These are phyloP conservation scores for Hymenoscyphus repandus DNA, from an alignment of 2,329 filamentous ascomycete species.

Conservation along the genomic window DNA sequence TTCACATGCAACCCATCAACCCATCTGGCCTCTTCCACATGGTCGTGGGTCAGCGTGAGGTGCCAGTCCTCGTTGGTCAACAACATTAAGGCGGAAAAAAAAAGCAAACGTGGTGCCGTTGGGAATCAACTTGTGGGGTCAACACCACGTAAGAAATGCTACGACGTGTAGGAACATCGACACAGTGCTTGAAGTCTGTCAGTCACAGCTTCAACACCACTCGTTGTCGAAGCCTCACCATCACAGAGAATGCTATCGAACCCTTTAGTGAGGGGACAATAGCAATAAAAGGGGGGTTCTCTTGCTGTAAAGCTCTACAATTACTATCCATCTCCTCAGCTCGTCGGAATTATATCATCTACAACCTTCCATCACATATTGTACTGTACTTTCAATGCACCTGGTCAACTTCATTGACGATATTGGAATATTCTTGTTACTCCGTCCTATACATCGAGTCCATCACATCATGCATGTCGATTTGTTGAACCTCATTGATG, in stretches of 20 bases:
- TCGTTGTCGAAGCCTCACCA: conserved; percentile 1
- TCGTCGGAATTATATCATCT: not conserved
- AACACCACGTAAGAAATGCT: not conserved
- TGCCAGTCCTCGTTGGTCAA: not conserved
- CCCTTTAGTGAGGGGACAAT: not conserved
- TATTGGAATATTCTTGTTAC: conserved; percentile 20
- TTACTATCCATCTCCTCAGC: not conserved
- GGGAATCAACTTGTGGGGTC: not conserved
- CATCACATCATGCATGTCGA: conserved; percentile 8
- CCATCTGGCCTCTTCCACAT: too few species aligned
- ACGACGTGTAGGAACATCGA: not conserved
- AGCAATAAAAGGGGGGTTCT: conserved; percentile 6
- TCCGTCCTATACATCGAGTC: conserved; percentile 12
- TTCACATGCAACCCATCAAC: not conserved
- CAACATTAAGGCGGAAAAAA: not conserved
- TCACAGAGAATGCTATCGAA: not conserved
- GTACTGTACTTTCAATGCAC: conserved; percentile 2
- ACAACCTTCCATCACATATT: conserved; percentile 5
- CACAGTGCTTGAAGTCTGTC: not conserved
- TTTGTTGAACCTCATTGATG: conserved; percentile 20
- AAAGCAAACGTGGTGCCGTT: conserved; percentile 7
- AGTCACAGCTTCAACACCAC: not conserved
- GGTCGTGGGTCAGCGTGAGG: not conserved
- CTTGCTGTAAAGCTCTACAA: not conserved
- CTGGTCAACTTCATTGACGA: conserved; percentile 24